Conservation (phyloP, 768 basidiomycete species). For the Grammothele lineata region DNA sequence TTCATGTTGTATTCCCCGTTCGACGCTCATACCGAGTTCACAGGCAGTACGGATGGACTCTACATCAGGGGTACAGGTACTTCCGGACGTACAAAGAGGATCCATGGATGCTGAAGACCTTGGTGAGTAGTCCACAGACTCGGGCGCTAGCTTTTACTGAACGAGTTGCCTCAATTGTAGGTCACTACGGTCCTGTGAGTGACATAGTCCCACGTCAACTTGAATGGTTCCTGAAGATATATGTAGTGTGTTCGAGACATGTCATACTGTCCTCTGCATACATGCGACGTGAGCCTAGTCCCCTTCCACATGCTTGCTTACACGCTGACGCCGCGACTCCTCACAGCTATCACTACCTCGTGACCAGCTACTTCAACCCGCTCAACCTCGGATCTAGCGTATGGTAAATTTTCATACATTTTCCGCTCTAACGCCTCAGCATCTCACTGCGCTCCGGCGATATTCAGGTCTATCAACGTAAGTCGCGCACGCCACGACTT, state of each 20-base stretch:
- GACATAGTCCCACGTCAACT: too few relatives aligned
- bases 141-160: too few relatives aligned
- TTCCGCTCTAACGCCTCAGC: neutral
- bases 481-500: neutral
- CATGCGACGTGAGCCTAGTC: neutral
- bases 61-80: neutral
- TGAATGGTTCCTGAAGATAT: too few relatives aligned
- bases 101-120: neutral
- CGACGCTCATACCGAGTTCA: neutral
- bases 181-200: neutral
- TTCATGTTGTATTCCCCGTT: neutral
- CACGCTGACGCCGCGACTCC: neutral
- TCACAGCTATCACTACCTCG: conserved; percentile 7
- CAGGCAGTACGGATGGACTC: neutral
- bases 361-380: conserved; percentile 8
- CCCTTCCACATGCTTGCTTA: neutral
- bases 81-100: neutral
- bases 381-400: neutral
- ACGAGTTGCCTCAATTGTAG: neutral
- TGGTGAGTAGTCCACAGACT: neutral
- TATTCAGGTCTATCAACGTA: conserved; percentile 5
- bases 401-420: neutral
- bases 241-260: neutral
- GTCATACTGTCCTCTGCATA: neutral
- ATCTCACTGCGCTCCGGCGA: neutral